Evolutionary conservation across 1,284 basidiomycete genomes (phyloP), one percentile per base, ranked within the genome.

Genomic region (Trametes polyzona): DNA sequence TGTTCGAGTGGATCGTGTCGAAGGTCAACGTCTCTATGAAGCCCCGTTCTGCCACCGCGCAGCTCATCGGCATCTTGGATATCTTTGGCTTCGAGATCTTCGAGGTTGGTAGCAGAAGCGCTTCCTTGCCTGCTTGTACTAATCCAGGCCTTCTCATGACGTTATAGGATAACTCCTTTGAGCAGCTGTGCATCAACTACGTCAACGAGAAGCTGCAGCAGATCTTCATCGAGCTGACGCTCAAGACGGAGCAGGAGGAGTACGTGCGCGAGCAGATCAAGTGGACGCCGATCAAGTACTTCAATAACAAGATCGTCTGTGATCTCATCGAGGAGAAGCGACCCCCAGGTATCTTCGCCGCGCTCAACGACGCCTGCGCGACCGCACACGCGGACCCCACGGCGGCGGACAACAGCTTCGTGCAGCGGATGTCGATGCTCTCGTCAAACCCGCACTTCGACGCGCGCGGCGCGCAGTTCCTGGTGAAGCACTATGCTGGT

Each of bases 171-270:
- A 99, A 99, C 77, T 97, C 95, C 7, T 98, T 98, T 71, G 96
- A 98, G 71, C 95, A 99, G 76, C 86, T 99, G 19, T 99, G 97
- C 79, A 99, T 99, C 83, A 99, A 99, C 80, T 99, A 99, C 69
- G 97, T 99, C 78, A 99, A 99, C 81, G 97, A 99, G 76, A 98
- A 98, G 76, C 84, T 95, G 9, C 96, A 98, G 67, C 97, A 99
- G 73, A 98, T 99, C 71, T 99, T 99, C 76, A 99, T 99, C 71
- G 96, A 99, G 74, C 82, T 99, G 47, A 99, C 97, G 0, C 82
- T 99, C 68, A 99, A 99, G 80, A 95, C 96, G 12, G 97, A 99
- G 73, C 97, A 99, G 75, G 97, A 99, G 72, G 97, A 99, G 76
- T 99, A 99, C 70, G 95, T 96, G 19, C 85, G 92, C 59, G 96